Conservation (phyloP, 345 rosid species). For the Eucalyptus curtisii region DNA sequence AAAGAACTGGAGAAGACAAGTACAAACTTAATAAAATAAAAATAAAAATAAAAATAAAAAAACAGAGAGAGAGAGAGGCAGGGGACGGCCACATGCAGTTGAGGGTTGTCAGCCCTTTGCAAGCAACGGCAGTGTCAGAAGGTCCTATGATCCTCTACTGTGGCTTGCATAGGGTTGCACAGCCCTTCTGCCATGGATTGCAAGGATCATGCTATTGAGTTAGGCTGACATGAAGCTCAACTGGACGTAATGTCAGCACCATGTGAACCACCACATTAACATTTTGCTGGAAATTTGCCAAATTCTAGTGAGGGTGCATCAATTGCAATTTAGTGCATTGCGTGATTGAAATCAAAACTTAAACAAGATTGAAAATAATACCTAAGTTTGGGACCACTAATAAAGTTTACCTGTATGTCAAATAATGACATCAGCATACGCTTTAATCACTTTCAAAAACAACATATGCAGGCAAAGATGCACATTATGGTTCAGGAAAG, state of each 20-base stretch:
- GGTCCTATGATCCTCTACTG: background rate
- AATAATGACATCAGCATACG: background rate
- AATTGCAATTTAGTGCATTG: background rate
- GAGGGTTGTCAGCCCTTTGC: background rate
- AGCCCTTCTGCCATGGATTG: background rate
- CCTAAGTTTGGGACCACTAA: background rate
- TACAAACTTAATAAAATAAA: background rate
- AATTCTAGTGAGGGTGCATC: background rate
- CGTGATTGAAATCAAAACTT: background rate
- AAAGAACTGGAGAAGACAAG: background rate
- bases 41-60: fast-evolving
- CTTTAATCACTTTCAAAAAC: background rate
- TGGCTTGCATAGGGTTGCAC: background rate
- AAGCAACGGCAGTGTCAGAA: background rate
- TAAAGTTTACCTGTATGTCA: background rate
- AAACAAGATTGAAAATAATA: background rate
- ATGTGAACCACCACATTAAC: background rate
- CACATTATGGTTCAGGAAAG: background rate
- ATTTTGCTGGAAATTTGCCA: background rate
- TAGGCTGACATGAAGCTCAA: background rate
- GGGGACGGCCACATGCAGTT: background rate
- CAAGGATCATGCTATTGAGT: background rate
- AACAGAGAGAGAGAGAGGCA: background rate
- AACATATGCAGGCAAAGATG: background rate
- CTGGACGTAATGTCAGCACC: background rate